These are phyloP conservation scores for Pseudotulostoma volvatum DNA, from an alignment of 495 filamentous ascomycete genomes.

Conservation along the genomic window DNA sequence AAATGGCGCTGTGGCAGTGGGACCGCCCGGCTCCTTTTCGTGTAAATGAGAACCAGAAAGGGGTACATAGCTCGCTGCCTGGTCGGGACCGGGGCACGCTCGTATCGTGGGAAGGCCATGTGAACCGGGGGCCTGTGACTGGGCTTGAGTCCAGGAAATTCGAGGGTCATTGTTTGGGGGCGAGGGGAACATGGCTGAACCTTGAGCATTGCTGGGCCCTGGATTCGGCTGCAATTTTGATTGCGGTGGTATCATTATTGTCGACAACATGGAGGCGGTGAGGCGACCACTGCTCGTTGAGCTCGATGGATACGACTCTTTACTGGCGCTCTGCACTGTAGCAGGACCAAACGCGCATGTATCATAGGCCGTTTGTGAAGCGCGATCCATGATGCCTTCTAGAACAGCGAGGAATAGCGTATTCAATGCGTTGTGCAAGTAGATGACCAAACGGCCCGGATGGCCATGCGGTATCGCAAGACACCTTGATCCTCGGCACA, in stretches of 20 bases:
- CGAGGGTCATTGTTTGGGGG: not conserved
- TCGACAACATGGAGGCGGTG: not conserved
- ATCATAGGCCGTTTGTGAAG: not conserved
- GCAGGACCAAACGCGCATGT: not conserved
- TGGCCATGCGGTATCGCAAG: too few species aligned
- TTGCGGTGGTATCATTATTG: too few species aligned
- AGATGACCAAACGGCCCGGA: too few species aligned
- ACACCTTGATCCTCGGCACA: too few species aligned
- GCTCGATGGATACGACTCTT: not conserved
- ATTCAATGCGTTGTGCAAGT: too few species aligned
- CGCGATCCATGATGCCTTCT: conserved; percentile 1
- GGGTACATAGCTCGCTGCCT: not conserved
- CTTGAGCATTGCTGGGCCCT: not conserved
- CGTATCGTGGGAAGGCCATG: not conserved
- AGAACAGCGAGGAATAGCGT: too few species aligned
- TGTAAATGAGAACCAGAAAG: conserved; percentile 1
- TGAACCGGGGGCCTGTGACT: not conserved
- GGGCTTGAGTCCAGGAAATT: not conserved
- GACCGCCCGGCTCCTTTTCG: conserved; percentile 25
- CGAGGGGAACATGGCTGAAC: not conserved
- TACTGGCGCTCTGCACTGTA: not conserved
- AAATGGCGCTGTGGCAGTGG: conserved; percentile 41
- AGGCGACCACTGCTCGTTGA: not conserved
- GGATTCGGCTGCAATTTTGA: not conserved
- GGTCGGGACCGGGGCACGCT: not conserved